phyloP scores from a whole-genome alignment of 2,329 filamentous ascomycete species.

The Colletotrichum liaoningense region DNA sequence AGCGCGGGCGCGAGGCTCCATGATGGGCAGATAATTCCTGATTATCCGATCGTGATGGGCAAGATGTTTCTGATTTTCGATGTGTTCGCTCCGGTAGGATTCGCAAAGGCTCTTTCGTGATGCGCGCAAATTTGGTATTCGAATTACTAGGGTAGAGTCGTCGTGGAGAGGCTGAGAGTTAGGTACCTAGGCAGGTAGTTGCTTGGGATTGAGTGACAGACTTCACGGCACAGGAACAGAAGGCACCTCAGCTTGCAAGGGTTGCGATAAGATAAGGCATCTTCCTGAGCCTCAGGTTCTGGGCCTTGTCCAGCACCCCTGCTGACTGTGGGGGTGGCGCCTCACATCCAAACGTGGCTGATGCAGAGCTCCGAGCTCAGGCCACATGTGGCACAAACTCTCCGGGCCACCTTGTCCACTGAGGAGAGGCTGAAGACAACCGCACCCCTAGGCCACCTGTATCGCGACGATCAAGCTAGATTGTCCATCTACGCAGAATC shows the following conservation, averaged over 20 bases:
- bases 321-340: slow-evolving; percentile 19
- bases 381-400: slow-evolving; percentile 18
- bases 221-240: slow-evolving; percentile 11
- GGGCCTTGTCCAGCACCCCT: background rate
- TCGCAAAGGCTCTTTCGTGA: too few relatives aligned
- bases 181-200: background rate
- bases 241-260: background rate
- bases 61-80: background rate
- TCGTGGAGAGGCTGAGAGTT: background rate
- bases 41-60: background rate
- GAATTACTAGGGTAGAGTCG: background rate
- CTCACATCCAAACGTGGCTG: background rate
- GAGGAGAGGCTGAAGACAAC: slow-evolving; percentile 18
- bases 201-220: slow-evolving; percentile 8
- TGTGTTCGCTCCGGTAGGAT: background rate
- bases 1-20: slow-evolving; percentile 82
- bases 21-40: slow-evolving; percentile 52
- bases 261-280: too few relatives aligned
- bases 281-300: background rate
- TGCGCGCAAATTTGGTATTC: background rate
- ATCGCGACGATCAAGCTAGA: slow-evolving; percentile 19
- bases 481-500: slow-evolving; percentile 14
- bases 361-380: background rate
- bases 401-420: slow-evolving; percentile 35
- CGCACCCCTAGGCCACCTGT: slow-evolving; percentile 10